A percentile compares a stretch with the other conserved stretches of the same genome.
phyloP scores from a whole-genome alignment of 805 yeast species.

The Saccharomycopsis sp. region DNA sequence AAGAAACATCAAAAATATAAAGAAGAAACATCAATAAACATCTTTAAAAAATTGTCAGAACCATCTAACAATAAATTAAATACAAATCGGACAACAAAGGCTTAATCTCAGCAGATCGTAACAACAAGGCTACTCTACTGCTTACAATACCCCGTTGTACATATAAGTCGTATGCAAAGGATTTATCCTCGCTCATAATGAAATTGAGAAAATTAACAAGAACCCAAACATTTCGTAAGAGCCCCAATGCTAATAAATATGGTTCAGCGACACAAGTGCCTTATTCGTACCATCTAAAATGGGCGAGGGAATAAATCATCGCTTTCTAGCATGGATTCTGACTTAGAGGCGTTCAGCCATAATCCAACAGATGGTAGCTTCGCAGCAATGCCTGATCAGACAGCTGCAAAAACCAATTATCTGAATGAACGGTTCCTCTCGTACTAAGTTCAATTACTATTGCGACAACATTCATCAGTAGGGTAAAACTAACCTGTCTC shows the following conservation, averaged over 20 bases:
- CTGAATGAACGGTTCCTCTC: too few relatives aligned
- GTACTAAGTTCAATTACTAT: too few relatives aligned
- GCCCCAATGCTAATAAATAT: slow-evolving; percentile 35
- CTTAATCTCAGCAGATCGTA: slow-evolving; percentile 47
- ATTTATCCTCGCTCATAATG: slow-evolving; percentile 40
- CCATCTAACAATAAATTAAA: neutral
- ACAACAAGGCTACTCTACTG: slow-evolving; percentile 50
- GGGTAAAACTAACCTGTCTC: too few relatives aligned
- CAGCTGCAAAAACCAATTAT: too few relatives aligned
- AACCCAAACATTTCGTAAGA: slow-evolving; percentile 35
- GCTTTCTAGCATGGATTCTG: slow-evolving; percentile 50
- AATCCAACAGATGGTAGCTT: slow-evolving; percentile 45
- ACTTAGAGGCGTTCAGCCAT: slow-evolving; percentile 44
- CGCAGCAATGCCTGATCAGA: too few relatives aligned
- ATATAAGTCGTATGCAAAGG: slow-evolving; percentile 42
- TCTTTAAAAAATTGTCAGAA: neutral
- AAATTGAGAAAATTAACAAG: slow-evolving; percentile 40
- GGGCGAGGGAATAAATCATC: slow-evolving; percentile 38
- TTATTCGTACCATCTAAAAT: slow-evolving; percentile 37
- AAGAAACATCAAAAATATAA: too few relatives aligned
- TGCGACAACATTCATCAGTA: too few relatives aligned
- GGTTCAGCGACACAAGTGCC: slow-evolving; percentile 39
- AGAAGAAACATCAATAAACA: neutral
- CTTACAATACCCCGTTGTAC: slow-evolving; percentile 43
- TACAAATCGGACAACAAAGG: slow-evolving; percentile 35